Base-by-base conservation (phyloP, 768 basidiomycete species). In the Lentinula boryana region DNA sequence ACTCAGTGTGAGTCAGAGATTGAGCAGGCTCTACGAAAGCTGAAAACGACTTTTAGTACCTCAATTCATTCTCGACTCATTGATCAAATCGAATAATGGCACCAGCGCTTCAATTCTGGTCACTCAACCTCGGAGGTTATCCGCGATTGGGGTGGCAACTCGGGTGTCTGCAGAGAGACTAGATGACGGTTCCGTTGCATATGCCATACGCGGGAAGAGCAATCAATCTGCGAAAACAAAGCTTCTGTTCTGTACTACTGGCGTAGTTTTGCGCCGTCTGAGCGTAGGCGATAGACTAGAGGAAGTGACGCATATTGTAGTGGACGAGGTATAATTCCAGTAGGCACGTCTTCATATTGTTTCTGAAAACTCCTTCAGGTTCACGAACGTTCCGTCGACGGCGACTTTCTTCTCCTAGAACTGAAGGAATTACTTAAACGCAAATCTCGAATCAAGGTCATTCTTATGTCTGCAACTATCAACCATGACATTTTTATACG, bases 381-480 rank as follows among this genome's bases (percentile, higher is more conserved):
- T 8, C 95, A 98, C 68, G 95, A 98, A 72, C 85, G 95, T 27
- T 92, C 91, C 10, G 85, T 96, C 6, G 95, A 96, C 67, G 86
- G 91, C 21, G 95, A 98, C 70, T 88, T 98, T 65, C 75, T 98
- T 48, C 79, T 98, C 1, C 81, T 96, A 5, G 88, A 95, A 68
- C 76, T 97, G 27, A 85, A 87, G 62, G 89, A 93, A 65, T 74
- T 97, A 13, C 71, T 96, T 49, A 75, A 76, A 62, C 78, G 70
- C 18, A 87, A 93, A 66, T 73, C 77, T 21, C 80, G 71, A 1
- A 79, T 97, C 66, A 95, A 91, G 69, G 80, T 98, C 21, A 74
- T 95, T 21, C 79, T 96, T 50, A 97, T 97, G 94, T 93, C 91
- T 35, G 95, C 95, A 4, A 98, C 95, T 0, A 95, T 96, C 72